These are phyloP conservation scores for Neopestalotiopsis sp. DNA, from an alignment of 2,329 filamentous ascomycete genomes.

Conservation along the genomic window DNA sequence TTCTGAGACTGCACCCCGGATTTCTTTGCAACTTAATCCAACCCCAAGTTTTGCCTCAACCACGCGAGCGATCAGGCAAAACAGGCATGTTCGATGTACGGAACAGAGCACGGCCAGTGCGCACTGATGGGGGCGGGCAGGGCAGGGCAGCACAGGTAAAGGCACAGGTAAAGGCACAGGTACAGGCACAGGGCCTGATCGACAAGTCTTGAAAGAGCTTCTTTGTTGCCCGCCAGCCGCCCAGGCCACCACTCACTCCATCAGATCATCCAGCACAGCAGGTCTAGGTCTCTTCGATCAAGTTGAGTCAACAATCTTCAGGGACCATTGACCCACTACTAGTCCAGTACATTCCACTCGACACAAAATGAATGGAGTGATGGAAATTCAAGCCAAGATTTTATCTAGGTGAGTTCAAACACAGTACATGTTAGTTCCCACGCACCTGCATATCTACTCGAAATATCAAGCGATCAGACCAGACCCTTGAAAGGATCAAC, in stretches of 20 bases:
- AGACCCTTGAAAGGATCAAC: not conserved
- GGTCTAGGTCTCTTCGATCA: not conserved
- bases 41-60: not conserved
- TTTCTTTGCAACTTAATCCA: constrained; percentile 23
- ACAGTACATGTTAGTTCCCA: not conserved
- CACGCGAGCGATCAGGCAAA: not conserved
- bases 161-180: not conserved
- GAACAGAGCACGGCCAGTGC: not conserved
- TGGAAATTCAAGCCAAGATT: not conserved
- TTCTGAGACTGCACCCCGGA: constrained; percentile 20
- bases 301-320: not conserved
- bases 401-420: too few relatives aligned
- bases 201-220: too few relatives aligned
- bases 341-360: not conserved
- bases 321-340: not conserved
- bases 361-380: not conserved
- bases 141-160: not conserved
- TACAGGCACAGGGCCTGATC: not conserved
- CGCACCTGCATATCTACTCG: not conserved
- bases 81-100: not conserved
- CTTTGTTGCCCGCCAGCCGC: too few relatives aligned
- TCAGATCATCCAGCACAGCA: not conserved
- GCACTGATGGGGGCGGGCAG: not conserved
- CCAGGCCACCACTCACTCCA: too few relatives aligned
- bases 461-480: not conserved